A percentile compares a stretch with the other conserved stretches of the same genome.
phyloP scores from a whole-genome alignment of 306 rosid genomes.

The Cucumis melo region DNA sequence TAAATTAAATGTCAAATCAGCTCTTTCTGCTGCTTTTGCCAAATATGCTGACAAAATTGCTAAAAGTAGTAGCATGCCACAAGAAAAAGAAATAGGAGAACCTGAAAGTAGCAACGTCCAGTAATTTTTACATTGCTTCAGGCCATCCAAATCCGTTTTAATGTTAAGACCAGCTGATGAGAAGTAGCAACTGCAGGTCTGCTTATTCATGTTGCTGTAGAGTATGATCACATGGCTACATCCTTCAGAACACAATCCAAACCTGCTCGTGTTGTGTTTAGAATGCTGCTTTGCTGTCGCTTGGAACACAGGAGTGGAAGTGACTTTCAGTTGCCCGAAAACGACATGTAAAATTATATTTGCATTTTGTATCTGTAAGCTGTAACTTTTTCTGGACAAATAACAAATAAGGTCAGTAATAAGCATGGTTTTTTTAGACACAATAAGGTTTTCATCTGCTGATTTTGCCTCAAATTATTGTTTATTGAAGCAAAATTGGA shows the following conservation, averaged over 20 bases:
- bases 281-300: background rate
- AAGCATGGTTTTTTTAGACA: background rate
- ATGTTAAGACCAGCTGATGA: background rate
- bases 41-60: constrained; percentile 46
- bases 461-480: background rate
- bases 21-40: constrained; percentile 77
- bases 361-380: background rate
- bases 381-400: background rate
- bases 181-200: background rate
- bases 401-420: background rate
- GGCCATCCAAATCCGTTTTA: background rate
- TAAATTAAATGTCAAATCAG: constrained; percentile 52
- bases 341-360: background rate
- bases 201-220: background rate
- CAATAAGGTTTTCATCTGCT: background rate
- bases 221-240: background rate
- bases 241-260: background rate
- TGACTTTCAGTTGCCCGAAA: background rate
- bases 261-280: background rate
- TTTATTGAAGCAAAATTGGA: background rate
- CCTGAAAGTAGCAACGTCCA: constrained; percentile 1
- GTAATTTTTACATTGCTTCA: background rate
- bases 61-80: constrained; percentile 24
- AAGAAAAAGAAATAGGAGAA: constrained; percentile 29
- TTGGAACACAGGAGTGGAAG: background rate